These are phyloP conservation scores for Populus pruinosa DNA, from an alignment of 345 rosid genomes.

Conservation along the genomic window DNA sequence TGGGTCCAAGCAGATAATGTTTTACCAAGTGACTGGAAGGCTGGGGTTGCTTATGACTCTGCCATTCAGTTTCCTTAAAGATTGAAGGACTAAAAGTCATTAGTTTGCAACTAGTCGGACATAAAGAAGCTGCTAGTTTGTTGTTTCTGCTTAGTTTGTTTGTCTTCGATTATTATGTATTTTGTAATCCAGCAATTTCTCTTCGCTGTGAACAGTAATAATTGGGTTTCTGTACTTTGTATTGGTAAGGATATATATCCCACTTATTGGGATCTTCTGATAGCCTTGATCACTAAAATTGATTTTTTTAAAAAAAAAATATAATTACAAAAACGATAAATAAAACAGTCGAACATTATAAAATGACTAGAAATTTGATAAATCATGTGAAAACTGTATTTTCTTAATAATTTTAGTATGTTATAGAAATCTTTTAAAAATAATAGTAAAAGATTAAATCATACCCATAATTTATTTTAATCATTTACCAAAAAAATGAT, in stretches of 20 bases:
- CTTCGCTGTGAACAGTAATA: neutral
- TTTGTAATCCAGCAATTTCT: neutral
- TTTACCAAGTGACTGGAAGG: slow-evolving; percentile 62
- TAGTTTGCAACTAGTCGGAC: neutral
- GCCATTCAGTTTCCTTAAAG: slow-evolving; percentile 46
- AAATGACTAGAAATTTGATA: too few species aligned
- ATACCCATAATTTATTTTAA: too few species aligned
- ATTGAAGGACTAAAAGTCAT: too few species aligned
- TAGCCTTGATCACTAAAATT: neutral
- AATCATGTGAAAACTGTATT: too few species aligned
- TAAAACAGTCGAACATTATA: too few species aligned
- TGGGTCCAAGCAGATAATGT: slow-evolving; percentile 57
- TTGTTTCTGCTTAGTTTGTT: neutral
- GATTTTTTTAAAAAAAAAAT: too few species aligned
- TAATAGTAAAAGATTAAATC: too few species aligned
- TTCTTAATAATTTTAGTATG: too few species aligned
- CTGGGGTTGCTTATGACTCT: slow-evolving; percentile 59
- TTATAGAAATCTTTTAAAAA: too few species aligned
- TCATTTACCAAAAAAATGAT: too few species aligned
- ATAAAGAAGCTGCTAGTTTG: neutral
- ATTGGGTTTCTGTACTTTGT: neutral
- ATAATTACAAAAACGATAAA: too few species aligned
- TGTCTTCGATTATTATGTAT: neutral
- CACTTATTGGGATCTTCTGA: neutral
- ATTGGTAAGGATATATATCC: neutral